These are phyloP conservation scores for Hypoxylon sp. DNA, from an alignment of 2,329 filamentous ascomycete genomes.

Conservation along the genomic window DNA sequence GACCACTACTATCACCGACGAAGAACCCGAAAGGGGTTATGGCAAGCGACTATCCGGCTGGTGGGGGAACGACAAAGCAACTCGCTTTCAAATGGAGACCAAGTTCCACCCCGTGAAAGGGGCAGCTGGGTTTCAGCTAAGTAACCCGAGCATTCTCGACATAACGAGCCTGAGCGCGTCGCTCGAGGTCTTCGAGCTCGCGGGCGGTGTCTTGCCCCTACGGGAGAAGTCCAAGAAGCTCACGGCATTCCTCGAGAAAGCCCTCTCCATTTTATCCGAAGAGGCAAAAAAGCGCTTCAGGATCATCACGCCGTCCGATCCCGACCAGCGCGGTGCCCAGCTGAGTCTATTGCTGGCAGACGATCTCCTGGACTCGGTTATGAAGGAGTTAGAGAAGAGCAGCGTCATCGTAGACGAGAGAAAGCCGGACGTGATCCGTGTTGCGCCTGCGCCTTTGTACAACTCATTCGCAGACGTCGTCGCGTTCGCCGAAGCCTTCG, in stretches of 20 bases:
- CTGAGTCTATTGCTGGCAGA: conserved; percentile 71
- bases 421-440: conserved; percentile 79
- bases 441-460: conserved; percentile 81
- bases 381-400: conserved; percentile 70
- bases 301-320: conserved; percentile 76
- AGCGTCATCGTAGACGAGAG: conserved; percentile 81
- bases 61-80: conserved; percentile 81
- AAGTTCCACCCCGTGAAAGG: conserved; percentile 78
- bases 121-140: conserved; percentile 81
- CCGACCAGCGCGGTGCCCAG: conserved; percentile 77
- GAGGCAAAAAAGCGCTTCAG: conserved; percentile 59
- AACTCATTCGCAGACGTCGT: conserved; percentile 77
- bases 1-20: conserved; percentile 51
- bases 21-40: conserved; percentile 55
- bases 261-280: conserved; percentile 61
- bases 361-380: conserved; percentile 73
- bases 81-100: conserved; percentile 82
- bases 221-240: conserved; percentile 74
- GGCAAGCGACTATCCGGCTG: conserved; percentile 77
- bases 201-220: conserved; percentile 71
- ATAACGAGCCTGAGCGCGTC: conserved; percentile 77
- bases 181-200: conserved; percentile 77
- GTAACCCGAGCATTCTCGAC: conserved; percentile 81
- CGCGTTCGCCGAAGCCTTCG: conserved; percentile 65
- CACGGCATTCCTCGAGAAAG: conserved; percentile 76